Base-by-base conservation (phyloP, 1,139 yeast species). In the Oligophagozyma castellii region DNA sequence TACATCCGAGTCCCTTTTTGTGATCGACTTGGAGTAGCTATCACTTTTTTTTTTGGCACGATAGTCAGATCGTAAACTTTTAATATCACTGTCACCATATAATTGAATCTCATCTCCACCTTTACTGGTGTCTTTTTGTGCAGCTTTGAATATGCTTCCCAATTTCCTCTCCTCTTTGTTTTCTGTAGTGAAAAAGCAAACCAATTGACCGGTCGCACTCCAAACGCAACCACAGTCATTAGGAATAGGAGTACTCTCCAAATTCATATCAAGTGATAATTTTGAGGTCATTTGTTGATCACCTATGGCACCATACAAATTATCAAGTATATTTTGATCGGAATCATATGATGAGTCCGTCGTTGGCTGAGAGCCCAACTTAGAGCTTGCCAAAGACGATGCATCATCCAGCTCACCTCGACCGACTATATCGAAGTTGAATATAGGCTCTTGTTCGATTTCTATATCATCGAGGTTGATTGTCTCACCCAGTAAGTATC, bases 151-250 rank as follows among this genome's bases (percentile, higher is more conserved):
- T 18, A 55, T 43, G 16, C 58, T 48, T 21, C 48, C 53, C 30
- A 55, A 58, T 23, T 51, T 55, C 26, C 38, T 44, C 11, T 58
- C 57, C n/a, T 33, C 27, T 19, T 55, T 59, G 11, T 48, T 49
- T 32, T 69, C 70, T 0, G 77, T 73, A n/a, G 74, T 67, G 53
- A 81, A 83, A 44, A 86, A 84, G 46, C 94, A 80, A 2, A 84
- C 76, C 31, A 84, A 59, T 36, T 70, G 71, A 0, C 95, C 95
- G 2, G 71, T 67, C 11, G 71, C 67, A 0, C 92, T 65, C 95
- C 95, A 84, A 0, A 71, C 61, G 0, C 93, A 95, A 6, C 95
- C 95, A 58, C 95, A 84, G 3, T 89, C 93, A 47, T 80, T 83
- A 0, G 95, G 95, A 3, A 84, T 65, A 0, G 95, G 95, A 0